Evolutionary conservation across 2,329 filamentous ascomycete species (phyloP).

Genomic region (Penicillium sclerotigenum): DNA sequence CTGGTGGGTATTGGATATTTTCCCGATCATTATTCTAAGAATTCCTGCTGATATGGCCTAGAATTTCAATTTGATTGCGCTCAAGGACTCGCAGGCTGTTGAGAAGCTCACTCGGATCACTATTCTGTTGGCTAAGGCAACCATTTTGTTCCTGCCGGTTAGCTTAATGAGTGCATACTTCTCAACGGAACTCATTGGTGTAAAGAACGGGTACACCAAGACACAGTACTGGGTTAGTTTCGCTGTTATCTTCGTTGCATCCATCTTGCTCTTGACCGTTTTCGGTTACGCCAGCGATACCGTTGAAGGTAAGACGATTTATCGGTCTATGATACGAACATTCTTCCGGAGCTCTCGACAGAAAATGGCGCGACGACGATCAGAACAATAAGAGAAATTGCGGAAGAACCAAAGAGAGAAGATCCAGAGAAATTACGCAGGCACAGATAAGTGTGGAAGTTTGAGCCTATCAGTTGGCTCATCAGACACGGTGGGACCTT

Average conservation of each 20-base stretch:
- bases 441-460: neutral
- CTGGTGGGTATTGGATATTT: slow-evolving; percentile 55
- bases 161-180: slow-evolving; percentile 74
- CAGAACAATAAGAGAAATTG: neutral
- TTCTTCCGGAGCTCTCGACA: slow-evolving; percentile 36
- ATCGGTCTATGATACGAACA: slow-evolving; percentile 41
- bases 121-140: slow-evolving; percentile 69
- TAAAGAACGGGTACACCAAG: slow-evolving; percentile 57
- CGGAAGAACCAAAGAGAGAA: neutral
- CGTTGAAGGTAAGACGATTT: slow-evolving; percentile 54
- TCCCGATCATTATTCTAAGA: neutral
- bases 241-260: slow-evolving; percentile 59
- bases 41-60: slow-evolving; percentile 31
- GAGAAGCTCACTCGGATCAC: slow-evolving; percentile 70
- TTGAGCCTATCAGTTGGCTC: neutral
- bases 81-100: slow-evolving; percentile 70
- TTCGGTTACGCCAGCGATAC: slow-evolving; percentile 59
- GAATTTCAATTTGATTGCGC: slow-evolving; percentile 75
- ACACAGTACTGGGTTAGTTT: slow-evolving; percentile 68
- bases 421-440: neutral
- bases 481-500: slow-evolving; percentile 2
- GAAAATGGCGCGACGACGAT: slow-evolving; percentile 15
- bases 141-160: slow-evolving; percentile 72
- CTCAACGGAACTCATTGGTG: slow-evolving; percentile 60
- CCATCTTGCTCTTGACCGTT: slow-evolving; percentile 56